These are phyloP conservation scores for Amanita exitialis DNA, from an alignment of 768 basidiomycete genomes.

Conservation along the genomic window DNA sequence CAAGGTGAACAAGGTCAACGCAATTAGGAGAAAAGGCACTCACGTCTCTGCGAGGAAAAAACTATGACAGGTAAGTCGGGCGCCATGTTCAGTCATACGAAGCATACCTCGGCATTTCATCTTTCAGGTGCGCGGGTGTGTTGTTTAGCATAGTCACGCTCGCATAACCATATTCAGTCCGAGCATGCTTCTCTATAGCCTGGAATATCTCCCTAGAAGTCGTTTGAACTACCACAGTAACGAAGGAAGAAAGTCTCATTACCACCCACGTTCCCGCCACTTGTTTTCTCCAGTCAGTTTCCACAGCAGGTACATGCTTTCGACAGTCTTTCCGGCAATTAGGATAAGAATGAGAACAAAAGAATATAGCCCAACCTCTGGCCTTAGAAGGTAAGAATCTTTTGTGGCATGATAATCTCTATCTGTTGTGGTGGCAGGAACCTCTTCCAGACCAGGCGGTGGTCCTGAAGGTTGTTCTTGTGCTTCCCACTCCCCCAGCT, in stretches of 20 bases:
- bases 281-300: slow-evolving; percentile 35
- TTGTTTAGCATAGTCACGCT: slow-evolving; percentile 28
- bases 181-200: slow-evolving; percentile 36
- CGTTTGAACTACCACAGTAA: background rate
- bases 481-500: slow-evolving; percentile 31
- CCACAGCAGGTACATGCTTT: slow-evolving; percentile 47
- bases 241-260: slow-evolving; percentile 8
- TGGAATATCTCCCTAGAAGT: slow-evolving; percentile 27
- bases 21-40: slow-evolving; percentile 7
- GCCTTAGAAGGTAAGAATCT: slow-evolving; percentile 30
- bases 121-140: slow-evolving; percentile 17
- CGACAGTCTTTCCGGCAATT: slow-evolving; percentile 28
- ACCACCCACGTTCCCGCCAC: slow-evolving; percentile 48
- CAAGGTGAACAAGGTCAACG: background rate
- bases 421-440: slow-evolving; percentile 10
- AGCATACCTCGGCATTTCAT: slow-evolving; percentile 46
- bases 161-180: slow-evolving; percentile 36
- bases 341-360: background rate
- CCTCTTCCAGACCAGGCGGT: slow-evolving; percentile 14
- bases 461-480: slow-evolving; percentile 18
- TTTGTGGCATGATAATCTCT: slow-evolving; percentile 30
- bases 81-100: background rate
- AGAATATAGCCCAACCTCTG: slow-evolving; percentile 30
- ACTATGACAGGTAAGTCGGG: slow-evolving; percentile 12
- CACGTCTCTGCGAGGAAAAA: slow-evolving; percentile 38